Conservation (phyloP, 495 filamentous ascomycete genomes). For the Aspergillus olivimuriae region DNA sequence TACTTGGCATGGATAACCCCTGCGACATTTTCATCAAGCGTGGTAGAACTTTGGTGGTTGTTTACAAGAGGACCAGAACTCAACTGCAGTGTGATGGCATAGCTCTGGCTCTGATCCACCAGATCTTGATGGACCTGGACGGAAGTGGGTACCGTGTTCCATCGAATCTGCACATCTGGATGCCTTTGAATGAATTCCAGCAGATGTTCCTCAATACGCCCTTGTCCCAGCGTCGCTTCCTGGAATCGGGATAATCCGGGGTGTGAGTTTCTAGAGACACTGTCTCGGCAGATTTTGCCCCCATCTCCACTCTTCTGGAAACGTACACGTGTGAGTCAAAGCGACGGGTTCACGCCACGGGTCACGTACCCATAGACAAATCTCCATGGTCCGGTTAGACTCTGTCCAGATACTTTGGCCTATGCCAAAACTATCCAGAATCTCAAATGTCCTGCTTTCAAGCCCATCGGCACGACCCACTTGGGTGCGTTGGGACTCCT, state of each 20-base stretch:
- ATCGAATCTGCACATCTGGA: slow-evolving; percentile 26
- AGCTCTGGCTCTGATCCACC: slow-evolving; percentile 37
- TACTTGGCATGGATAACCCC: slow-evolving; percentile 39
- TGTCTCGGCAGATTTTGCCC: background rate
- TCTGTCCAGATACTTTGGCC: slow-evolving; percentile 51
- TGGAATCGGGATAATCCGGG: slow-evolving; percentile 38
- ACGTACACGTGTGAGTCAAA: background rate
- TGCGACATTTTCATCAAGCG: too few species aligned
- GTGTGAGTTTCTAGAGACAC: slow-evolving; percentile 1
- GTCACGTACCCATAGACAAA: slow-evolving; percentile 20
- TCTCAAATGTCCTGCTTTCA: slow-evolving; percentile 42
- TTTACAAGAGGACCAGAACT: too few species aligned
- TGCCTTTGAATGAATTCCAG: slow-evolving; percentile 34
- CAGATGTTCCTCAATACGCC: slow-evolving; percentile 46
- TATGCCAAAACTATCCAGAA: slow-evolving; percentile 56
- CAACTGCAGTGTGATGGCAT: slow-evolving; percentile 28
- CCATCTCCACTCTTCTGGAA: background rate
- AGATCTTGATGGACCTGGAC: slow-evolving; percentile 15
- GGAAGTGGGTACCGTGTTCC: slow-evolving; percentile 31
- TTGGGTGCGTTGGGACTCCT: slow-evolving; percentile 17
- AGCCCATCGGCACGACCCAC: slow-evolving; percentile 12
- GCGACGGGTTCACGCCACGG: background rate
- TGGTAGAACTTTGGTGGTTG: background rate
- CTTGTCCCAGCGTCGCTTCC: slow-evolving; percentile 45
- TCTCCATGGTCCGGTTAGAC: slow-evolving; percentile 41